Percentiles rank a stretch among this genome's conserved stretches.
These are phyloP conservation scores for Blumeria hordei DNA, from an alignment of 2,329 filamentous ascomycete species.

Conservation along the genomic window DNA sequence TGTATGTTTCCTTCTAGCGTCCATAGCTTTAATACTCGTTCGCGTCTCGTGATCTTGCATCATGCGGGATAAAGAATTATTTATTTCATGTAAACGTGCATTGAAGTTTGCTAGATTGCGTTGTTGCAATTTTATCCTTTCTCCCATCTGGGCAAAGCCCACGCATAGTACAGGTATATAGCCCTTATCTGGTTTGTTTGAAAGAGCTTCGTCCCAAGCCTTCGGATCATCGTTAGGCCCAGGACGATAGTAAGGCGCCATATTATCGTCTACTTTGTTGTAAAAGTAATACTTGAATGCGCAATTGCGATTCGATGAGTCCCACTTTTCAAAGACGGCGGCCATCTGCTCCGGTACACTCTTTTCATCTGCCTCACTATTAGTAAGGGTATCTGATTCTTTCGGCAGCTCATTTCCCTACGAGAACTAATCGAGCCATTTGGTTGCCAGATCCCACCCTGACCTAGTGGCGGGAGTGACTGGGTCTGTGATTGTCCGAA, in stretches of 20 bases:
- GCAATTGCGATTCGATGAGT: conserved; percentile 40
- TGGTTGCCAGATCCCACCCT: conserved; percentile 13
- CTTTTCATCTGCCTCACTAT: conserved; percentile 32
- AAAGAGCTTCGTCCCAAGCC: conserved; percentile 66
- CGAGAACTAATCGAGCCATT: conserved; percentile 4
- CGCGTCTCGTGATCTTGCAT: conserved; percentile 55
- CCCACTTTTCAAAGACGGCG: conserved; percentile 49
- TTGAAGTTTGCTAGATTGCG: conserved; percentile 46
- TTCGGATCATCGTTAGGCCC: conserved; percentile 44
- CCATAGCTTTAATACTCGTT: conserved; percentile 48
- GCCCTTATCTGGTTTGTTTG: conserved; percentile 51
- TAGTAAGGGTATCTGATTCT: conserved; percentile 3
- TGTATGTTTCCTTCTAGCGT: conserved; percentile 47
- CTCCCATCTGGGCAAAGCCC: conserved; percentile 47
- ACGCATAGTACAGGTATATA: conserved; percentile 55
- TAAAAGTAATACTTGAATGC: conserved; percentile 71
- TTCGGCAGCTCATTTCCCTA: background rate
- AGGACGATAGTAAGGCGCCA: conserved; percentile 54
- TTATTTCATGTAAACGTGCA: conserved; percentile 53
- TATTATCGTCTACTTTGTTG: conserved; percentile 54
- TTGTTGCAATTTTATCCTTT: conserved; percentile 49
- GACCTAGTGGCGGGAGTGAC: conserved; percentile 11
- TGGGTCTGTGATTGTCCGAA: background rate
- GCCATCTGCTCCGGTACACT: conserved; percentile 51
- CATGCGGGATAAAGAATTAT: conserved; percentile 45